Conservation (phyloP, 2,329 filamentous ascomycete species). For the Claviceps digitariae region DNA sequence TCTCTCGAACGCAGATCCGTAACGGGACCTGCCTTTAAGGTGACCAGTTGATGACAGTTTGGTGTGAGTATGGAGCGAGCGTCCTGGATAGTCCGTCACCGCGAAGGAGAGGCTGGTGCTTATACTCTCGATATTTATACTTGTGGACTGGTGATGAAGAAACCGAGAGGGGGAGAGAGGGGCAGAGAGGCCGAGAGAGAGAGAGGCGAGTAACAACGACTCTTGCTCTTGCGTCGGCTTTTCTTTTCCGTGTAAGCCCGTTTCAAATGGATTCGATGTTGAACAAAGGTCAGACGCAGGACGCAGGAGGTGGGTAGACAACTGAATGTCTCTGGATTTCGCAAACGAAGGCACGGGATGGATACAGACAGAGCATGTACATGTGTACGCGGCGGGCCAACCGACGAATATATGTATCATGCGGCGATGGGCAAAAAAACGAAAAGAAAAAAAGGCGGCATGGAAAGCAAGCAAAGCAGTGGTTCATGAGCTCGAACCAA, state of each 20-base stretch:
- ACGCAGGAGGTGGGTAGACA: slow-evolving; percentile 2
- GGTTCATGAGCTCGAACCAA: neutral
- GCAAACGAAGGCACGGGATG: neutral
- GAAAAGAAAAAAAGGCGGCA: too few species aligned
- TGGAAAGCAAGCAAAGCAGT: neutral
- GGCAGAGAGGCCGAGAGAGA: too few species aligned
- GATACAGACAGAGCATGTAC: neutral
- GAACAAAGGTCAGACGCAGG: slow-evolving; percentile 3
- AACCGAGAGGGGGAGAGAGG: too few species aligned
- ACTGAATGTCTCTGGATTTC: neutral
- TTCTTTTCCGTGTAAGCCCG: neutral
- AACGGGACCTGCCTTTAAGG: neutral
- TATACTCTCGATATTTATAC: neutral
- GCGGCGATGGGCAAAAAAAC: neutral
- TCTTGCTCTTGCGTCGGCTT: neutral
- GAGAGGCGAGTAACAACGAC: neutral
- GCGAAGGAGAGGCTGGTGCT: neutral
- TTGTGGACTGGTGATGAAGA: neutral
- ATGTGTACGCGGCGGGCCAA: neutral
- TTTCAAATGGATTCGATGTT: slow-evolving; percentile 2
- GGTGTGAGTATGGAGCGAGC: neutral
- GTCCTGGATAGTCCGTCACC: neutral
- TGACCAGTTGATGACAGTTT: neutral
- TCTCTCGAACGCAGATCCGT: neutral
- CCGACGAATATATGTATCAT: neutral